Evolutionary conservation across 2,329 filamentous ascomycete species (phyloP), one percentile per base, ranked within the genome.

Genomic region (Lachnellula suecica): DNA sequence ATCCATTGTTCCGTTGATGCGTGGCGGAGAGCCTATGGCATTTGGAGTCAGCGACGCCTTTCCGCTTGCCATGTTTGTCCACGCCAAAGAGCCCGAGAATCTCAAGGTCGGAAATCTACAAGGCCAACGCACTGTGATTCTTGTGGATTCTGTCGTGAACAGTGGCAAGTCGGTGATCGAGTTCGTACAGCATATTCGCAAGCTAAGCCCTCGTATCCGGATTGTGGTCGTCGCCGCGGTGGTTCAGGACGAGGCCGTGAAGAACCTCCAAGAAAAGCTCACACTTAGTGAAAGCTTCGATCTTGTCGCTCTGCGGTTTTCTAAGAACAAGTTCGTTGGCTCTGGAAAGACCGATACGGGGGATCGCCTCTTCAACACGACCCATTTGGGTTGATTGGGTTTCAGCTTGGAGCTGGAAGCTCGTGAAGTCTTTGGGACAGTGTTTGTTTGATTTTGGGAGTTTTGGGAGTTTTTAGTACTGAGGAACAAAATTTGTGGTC

Each of bases 101-200:
- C 57, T 85, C 37, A 66, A 66, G 41, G 2, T 25, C 0, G 37
- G 73, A 1, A 74, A 81, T 58, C 10, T 85, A 0, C 7, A 66
- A 1, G 66, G 60, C 2, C 63, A 68, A 41, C 44, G 52, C 13
- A 77, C 68, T 0, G 61, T 84, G 1, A 58, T 86, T 1, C 63
- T 86, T 3, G 80, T 85, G 1, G 83, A 85, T 61, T 82, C 78
- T 0, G 81, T 85, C 1, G 66, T 85, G n/a, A 84, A 86, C 56
- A 82, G 61, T 27, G 81, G 82, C 4, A 72, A 72, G 46, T 73
- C 77, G 0, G 61, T 82, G 4, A 51, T 74, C 1, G 63, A 76
- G 2, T 83, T 82, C 57, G 66, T 82, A 11, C 27, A 70, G 17
- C 72, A 69, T 15, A 67, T 85, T n/a, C 73, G 76, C 4, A 56